phyloP scores from a whole-genome alignment of 257 asterid species.

The Jacaranda mimosifolia region DNA sequence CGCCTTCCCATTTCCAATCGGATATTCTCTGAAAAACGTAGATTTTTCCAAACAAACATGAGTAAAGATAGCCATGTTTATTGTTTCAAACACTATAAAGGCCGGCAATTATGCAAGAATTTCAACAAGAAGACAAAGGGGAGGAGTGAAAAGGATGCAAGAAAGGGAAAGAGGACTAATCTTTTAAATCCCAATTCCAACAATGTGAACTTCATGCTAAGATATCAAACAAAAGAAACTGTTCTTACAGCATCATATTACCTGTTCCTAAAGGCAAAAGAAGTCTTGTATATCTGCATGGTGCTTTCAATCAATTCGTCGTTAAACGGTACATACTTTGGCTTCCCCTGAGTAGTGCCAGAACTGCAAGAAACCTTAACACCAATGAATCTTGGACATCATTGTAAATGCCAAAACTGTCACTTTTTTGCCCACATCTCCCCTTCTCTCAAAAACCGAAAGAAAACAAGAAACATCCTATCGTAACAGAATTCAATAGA shows the following conservation, averaged over 20 bases:
- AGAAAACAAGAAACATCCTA: no score
- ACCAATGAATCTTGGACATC: background rate
- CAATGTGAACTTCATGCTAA: no score
- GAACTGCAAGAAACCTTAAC: slow-evolving; percentile 59
- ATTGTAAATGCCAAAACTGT: background rate
- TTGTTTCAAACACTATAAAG: background rate
- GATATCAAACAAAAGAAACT: no score
- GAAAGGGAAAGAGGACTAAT: background rate
- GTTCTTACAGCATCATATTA: slow-evolving; percentile 12
- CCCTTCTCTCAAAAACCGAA: no score
- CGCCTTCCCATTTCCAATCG: slow-evolving; percentile 75
- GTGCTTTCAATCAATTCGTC: slow-evolving; percentile 70
- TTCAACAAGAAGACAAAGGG: background rate
- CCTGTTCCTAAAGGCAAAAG: slow-evolving; percentile 79
- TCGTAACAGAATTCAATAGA: background rate
- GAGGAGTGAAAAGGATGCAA: background rate
- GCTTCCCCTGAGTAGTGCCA: slow-evolving; percentile 89
- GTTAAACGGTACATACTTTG: slow-evolving; percentile 85
- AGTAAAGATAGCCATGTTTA: background rate
- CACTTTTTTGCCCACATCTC: background rate
- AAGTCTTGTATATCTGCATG: slow-evolving; percentile 74
- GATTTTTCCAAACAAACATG: background rate
- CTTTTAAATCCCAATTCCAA: no score
- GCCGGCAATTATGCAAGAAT: background rate
- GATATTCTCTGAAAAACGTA: slow-evolving; percentile 66